Base-by-base conservation (phyloP, 2,329 filamentous ascomycete genomes). In the Drechslerella stenobrocha region DNA sequence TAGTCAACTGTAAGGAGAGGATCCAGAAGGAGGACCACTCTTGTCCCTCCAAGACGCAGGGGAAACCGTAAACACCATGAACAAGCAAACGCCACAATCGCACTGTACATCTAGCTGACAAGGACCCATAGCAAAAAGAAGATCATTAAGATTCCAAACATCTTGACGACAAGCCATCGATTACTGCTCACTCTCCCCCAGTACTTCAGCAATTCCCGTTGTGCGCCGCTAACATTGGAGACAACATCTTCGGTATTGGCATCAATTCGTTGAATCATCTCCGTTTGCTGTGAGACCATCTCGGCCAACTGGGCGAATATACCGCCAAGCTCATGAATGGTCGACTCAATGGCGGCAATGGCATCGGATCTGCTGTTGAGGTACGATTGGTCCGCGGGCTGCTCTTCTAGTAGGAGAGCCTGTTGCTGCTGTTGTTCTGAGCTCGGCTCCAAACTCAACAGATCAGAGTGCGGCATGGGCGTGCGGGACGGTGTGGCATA, bases 231-330 rank as follows among this genome's bases (percentile, higher is more conserved):
- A n/a, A 98, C 92, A 73, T 98, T 98, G 74, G 97, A 92, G 56
- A 98, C 92, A 3, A 98, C 90, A 73, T 96, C 91, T 75, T 98
- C 93, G 1, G 92, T 96, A 77, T 97, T 96, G 71, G 92, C 92
- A 74, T 97, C 92, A 74, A 96, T 96, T 50, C 92, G 83, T 77
- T 97, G 90, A 71, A 98, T 95, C 87, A 96, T 95, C 77, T 96
- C 93, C 69, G 89, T 90, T 78, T 98, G 93, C 76, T 98, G 92
- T 57, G 88, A 90, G 26, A 98, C 93, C 93, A 98, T 97, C 72
- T 89, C 86, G 32, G 93, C 92, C 50, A 98, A 80, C 77, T 98
- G 92, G 6, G 90, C 89, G 76, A 97, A 97, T 70, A 96, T 96
- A 11, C 87, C 81, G 24, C 93, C 93, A 0, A 98, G 81, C 76